phyloP scores from a whole-genome alignment of 345 rosid species.

The Litchi chinensis region DNA sequence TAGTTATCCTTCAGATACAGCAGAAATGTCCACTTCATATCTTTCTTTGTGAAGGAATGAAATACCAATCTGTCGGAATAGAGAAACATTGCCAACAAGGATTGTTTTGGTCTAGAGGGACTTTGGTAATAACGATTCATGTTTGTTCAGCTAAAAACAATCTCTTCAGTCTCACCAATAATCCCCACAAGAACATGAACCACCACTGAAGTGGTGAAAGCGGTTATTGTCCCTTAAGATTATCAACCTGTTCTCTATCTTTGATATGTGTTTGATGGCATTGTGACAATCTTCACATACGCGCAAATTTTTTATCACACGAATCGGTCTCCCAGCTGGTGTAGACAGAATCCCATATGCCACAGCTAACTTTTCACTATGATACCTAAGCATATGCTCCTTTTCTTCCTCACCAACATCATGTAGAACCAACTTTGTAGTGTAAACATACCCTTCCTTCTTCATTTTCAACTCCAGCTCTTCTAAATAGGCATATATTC shows the following conservation, averaged over 20 bases:
- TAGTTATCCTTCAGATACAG: neutral
- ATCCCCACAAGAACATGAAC: slow-evolving; percentile 75
- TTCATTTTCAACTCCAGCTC: slow-evolving; percentile 62
- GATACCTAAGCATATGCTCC: slow-evolving; percentile 65
- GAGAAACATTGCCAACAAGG: neutral
- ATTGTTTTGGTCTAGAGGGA: neutral
- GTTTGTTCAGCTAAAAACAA: neutral
- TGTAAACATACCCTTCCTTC: slow-evolving; percentile 56
- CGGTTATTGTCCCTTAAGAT: slow-evolving; percentile 66
- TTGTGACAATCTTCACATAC: slow-evolving; percentile 70
- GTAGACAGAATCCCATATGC: slow-evolving; percentile 56
- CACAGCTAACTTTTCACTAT: slow-evolving; percentile 72
- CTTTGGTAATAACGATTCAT: neutral
- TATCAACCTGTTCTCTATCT: slow-evolving; percentile 54
- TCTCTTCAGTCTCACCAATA: slow-evolving; percentile 47
- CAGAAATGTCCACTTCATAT: neutral
- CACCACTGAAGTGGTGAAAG: slow-evolving; percentile 62
- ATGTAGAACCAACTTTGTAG: slow-evolving; percentile 62
- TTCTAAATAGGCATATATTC: slow-evolving; percentile 55
- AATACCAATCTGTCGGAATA: neutral
- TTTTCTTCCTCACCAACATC: slow-evolving; percentile 80
- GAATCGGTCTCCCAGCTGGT: slow-evolving; percentile 60
- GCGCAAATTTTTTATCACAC: slow-evolving; percentile 66
- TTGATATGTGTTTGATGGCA: slow-evolving; percentile 60
- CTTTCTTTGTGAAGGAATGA: neutral